Evolutionary conservation across 1,284 basidiomycete species (phyloP).

Genomic region (Moniliella sp.): DNA sequence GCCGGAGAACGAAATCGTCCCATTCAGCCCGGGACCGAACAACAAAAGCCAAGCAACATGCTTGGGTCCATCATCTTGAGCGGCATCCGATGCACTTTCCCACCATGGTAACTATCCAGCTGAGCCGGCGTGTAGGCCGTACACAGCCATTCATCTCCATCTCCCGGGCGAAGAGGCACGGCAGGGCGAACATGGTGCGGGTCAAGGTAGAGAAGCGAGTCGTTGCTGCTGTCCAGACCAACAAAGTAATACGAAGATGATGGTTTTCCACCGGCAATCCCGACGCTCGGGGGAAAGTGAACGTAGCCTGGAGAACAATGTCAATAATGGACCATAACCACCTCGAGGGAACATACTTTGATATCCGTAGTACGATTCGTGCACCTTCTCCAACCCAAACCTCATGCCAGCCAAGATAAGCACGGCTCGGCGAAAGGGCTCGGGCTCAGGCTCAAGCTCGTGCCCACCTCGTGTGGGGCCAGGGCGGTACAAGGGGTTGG

Average conservation of each 20-base stretch:
- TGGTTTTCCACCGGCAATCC: constrained; percentile 82
- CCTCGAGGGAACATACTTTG: constrained; percentile 43
- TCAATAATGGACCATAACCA: no score
- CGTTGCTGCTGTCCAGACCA: constrained; percentile 48
- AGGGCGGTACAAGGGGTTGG: no score
- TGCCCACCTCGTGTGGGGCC: no score
- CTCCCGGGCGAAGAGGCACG: constrained; percentile 44
- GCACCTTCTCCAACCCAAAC: constrained; percentile 73
- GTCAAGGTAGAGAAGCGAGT: constrained; percentile 65
- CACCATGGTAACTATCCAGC: constrained; percentile 74
- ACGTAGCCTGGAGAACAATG: constrained; percentile 51
- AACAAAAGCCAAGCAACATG: constrained; percentile 81
- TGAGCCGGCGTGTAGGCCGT: constrained; percentile 47
- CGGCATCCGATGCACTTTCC: constrained; percentile 76
- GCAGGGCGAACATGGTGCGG: constrained; percentile 71
- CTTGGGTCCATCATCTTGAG: constrained; percentile 76
- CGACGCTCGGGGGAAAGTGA: constrained; percentile 85
- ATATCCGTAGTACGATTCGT: constrained; percentile 84
- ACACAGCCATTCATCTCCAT: constrained; percentile 42
- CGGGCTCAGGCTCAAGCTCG: no score
- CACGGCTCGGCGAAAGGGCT: no score
- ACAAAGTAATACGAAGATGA: constrained; percentile 94
- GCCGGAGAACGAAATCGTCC: constrained; percentile 51
- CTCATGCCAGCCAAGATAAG: constrained; percentile 66
- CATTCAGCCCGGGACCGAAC: no score